Percentiles rank a stretch among this genome's conserved stretches.
phyloP scores from a whole-genome alignment of 2,329 filamentous ascomycete species.

The Pseudogymnoascus sp. region DNA sequence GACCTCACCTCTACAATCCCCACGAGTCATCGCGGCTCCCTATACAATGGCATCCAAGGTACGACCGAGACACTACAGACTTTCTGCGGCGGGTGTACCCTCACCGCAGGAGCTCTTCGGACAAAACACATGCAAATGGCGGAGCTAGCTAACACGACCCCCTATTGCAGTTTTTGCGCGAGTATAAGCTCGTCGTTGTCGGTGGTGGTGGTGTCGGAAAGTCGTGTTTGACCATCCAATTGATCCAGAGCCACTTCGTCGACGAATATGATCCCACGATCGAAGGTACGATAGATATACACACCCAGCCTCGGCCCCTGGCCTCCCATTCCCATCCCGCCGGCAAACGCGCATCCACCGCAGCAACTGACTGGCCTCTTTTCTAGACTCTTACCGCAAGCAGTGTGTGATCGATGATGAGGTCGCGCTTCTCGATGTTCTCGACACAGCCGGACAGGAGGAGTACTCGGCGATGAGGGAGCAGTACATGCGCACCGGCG shows the following conservation, averaged over 20 bases:
- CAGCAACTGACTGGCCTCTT: not conserved
- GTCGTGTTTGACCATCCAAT: slow-evolving; percentile 97
- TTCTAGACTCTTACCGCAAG: slow-evolving; percentile 94
- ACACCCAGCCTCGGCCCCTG: slow-evolving; percentile 10
- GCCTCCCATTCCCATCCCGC: not conserved
- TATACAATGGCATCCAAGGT: slow-evolving; percentile 34
- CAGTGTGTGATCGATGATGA: slow-evolving; percentile 99
- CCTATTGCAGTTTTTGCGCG: slow-evolving; percentile 63
- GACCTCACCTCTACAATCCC: not conserved
- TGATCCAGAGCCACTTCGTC: slow-evolving; percentile 93
- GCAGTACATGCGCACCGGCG: slow-evolving; percentile 98
- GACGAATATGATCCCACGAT: slow-evolving; percentile 99
- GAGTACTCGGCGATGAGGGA: slow-evolving; percentile 99
- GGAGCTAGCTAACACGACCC: not conserved
- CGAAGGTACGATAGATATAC: slow-evolving; percentile 64
- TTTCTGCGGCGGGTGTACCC: not conserved
- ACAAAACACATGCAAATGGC: not conserved
- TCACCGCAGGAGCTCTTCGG: not conserved
- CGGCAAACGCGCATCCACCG: not conserved
- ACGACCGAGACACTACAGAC: slow-evolving; percentile 4
- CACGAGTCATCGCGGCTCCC: slow-evolving; percentile 14
- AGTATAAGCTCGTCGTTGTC: slow-evolving; percentile 95
- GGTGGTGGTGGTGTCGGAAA: slow-evolving; percentile 98
- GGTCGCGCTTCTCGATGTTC: slow-evolving; percentile 91
- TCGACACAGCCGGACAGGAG: slow-evolving; percentile 97